Base-by-base conservation (phyloP, 2,329 filamentous ascomycete species). In the Metarhizium rileyi region DNA sequence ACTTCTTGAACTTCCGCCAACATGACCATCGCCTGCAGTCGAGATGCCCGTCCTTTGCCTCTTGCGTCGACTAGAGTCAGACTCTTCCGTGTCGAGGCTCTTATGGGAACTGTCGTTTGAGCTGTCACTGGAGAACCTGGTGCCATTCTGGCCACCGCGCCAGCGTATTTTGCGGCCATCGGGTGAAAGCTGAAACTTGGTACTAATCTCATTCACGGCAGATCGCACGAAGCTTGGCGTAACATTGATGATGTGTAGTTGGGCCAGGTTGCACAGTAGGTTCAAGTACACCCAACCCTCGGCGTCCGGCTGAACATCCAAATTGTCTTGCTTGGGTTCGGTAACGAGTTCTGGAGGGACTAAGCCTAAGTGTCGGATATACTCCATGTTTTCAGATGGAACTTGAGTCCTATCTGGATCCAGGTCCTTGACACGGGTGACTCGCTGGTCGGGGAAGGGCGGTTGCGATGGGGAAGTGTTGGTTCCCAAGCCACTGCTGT, bases 221-320 rank as follows among this genome's bases (percentile, higher is more conserved):
- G 78, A 78, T 51, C 86, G 82, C 36, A 93, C 81, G 58, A 91
- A 91, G 26, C 84, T 81, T 0, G 83, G 76, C 0, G 88, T 90
- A 1, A 94, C 87, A 51, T 89, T 90, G 56, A 93, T 76, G 0
- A 90, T 91, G 58, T 94, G 88, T 18, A 94, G 70, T 65, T 94
- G 88, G 0, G 89, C 88, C 72, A 94, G 77, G 59, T 85, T 90
- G 61, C 84, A 83, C 1, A 94, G 73, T 1, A 94, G 68, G 57
- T 93, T 93, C 6, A 93, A 69, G 57, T 90, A 91, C 0, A 91
- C 81, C 87, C 87, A 93, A 4, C 86, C 86, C 25, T 89, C 81
- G 0, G 74, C 72, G 49, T 84, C 82, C 0, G 81, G 75, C 14
- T 76, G 73, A 10, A 81, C 77, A 47, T 81, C 74, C 2, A 66